Conservation (phyloP, 306 rosid genomes). For the Bauhinia variegata region DNA sequence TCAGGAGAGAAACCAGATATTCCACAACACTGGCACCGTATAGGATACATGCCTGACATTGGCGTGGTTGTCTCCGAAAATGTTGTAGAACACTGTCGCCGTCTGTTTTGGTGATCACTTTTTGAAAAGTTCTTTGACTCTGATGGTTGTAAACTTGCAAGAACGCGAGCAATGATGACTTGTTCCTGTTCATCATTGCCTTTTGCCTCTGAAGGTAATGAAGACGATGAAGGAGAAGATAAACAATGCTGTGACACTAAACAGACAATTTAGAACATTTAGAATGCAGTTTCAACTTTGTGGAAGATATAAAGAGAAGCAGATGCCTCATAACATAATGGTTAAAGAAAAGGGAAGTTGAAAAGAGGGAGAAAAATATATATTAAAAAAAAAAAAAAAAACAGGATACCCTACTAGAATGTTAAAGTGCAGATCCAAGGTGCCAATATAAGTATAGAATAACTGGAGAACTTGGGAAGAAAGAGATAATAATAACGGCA, state of each 20-base stretch:
- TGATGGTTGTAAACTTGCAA: constrained; percentile 51
- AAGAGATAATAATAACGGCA: constrained; percentile 17
- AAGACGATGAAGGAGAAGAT: constrained; percentile 42
- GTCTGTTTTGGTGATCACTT: constrained; percentile 42
- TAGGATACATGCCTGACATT: constrained; percentile 42
- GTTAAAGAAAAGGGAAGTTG: background rate
- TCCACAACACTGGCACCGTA: constrained; percentile 54
- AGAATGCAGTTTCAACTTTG: constrained; percentile 23
- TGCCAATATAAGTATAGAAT: background rate
- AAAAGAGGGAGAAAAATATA: constrained; percentile 1
- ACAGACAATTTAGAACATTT: constrained; percentile 35
- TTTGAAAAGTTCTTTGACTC: constrained; percentile 35
- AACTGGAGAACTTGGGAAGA: constrained; percentile 2
- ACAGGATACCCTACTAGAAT: constrained; percentile 16
- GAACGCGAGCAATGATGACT: constrained; percentile 64
- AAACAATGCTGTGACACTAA: constrained; percentile 63
- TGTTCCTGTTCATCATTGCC: constrained; percentile 73
- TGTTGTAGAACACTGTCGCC: constrained; percentile 40
- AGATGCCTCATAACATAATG: background rate
- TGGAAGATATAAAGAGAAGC: constrained; percentile 4
- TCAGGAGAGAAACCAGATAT: constrained; percentile 60
- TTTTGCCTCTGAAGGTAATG: constrained; percentile 48
- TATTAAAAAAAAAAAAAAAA: background rate
- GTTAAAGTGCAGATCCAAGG: constrained; percentile 23
- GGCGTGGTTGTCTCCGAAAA: constrained; percentile 44